These are phyloP conservation scores for Hypoxylon rickii DNA, from an alignment of 495 filamentous ascomycete genomes.

Conservation along the genomic window DNA sequence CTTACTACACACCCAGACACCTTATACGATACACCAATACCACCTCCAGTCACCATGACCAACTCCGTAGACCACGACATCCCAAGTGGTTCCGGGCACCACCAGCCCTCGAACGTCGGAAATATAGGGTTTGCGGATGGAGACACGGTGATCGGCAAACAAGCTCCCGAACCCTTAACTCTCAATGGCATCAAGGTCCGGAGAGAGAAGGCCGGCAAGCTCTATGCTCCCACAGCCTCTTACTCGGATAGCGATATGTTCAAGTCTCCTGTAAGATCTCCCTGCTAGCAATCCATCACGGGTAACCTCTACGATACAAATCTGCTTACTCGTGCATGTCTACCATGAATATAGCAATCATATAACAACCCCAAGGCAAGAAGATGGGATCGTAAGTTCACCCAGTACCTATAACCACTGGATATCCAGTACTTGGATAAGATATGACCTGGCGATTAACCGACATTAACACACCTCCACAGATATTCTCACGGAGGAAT, in stretches of 20 bases:
- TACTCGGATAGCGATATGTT: constrained; percentile 80
- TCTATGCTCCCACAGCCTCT: constrained; percentile 78
- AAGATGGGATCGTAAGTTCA: constrained; percentile 78
- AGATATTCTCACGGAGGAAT: constrained; percentile 62
- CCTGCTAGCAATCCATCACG: too few relatives aligned
- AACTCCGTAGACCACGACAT: neutral
- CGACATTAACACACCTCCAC: constrained; percentile 14
- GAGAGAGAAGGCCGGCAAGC: constrained; percentile 67
- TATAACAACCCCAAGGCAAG: constrained; percentile 76
- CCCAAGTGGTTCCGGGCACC: neutral
- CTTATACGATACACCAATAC: too few relatives aligned
- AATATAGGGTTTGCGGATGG: constrained; percentile 14
- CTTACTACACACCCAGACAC: too few relatives aligned
- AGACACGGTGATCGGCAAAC: constrained; percentile 30
- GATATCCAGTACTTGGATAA: too few relatives aligned
- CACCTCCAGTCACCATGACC: neutral
- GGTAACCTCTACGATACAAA: too few relatives aligned
- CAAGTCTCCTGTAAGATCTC: constrained; percentile 66
- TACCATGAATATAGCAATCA: constrained; percentile 37
- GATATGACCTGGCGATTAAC: too few relatives aligned
- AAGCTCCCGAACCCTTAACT: constrained; percentile 64
- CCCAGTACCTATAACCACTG: too few relatives aligned
- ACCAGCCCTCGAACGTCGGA: constrained; percentile 2
- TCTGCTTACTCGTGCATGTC: constrained; percentile 6
- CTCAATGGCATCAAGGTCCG: constrained; percentile 69